Evolutionary conservation across 352 stramenopile genomes (phyloP).

Genomic region (Phytophthora ohioensis): DNA sequence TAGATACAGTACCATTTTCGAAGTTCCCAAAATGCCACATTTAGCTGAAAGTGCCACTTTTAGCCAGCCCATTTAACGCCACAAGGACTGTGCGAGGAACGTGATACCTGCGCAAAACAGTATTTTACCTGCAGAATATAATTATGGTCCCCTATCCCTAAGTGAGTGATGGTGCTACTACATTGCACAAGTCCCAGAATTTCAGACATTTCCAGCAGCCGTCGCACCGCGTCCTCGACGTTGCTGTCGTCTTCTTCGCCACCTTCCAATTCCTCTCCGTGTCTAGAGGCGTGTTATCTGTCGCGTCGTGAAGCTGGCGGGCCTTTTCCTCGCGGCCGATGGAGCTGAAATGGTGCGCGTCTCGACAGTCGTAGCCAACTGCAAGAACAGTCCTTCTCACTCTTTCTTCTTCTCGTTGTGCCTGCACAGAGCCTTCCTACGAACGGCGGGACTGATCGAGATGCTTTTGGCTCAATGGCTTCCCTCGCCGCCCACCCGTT

Average conservation of each 20-base stretch:
- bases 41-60: neutral
- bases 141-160: conserved; percentile 10
- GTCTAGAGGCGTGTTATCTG: conserved; percentile 22
- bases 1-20: no score
- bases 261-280: conserved; percentile 5
- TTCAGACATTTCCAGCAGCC: conserved; percentile 5
- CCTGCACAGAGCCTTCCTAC: conserved; percentile 40
- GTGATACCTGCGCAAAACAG: neutral
- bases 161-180: conserved; percentile 24
- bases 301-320: conserved; percentile 57
- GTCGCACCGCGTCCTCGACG: conserved; percentile 6
- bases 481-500: conserved; percentile 18
- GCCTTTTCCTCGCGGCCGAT: conserved; percentile 48
- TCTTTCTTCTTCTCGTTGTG: neutral
- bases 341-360: conserved; percentile 55
- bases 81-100: conserved; percentile 42
- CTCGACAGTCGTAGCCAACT: neutral
- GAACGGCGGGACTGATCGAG: conserved; percentile 48
- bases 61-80: conserved; percentile 6
- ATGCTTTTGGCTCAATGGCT: conserved; percentile 29
- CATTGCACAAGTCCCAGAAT: conserved; percentile 28
- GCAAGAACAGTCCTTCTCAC: conserved; percentile 1
- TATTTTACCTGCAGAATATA: neutral
- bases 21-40: no score
- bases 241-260: neutral